phyloP scores from a whole-genome alignment of 768 basidiomycete genomes.

The Bullera alba region DNA sequence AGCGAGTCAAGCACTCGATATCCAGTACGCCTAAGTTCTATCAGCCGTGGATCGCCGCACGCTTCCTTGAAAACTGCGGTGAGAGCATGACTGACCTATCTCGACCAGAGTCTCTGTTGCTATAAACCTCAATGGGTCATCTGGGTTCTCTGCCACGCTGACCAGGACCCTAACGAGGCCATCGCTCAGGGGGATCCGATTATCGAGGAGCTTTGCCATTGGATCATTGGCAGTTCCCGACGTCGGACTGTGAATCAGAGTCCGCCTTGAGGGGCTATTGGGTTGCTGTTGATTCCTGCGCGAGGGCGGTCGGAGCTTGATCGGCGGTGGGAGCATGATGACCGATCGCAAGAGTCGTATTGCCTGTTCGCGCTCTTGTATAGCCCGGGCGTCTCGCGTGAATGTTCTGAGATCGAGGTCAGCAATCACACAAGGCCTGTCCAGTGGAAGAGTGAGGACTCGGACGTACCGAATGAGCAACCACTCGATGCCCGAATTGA shows the following conservation, averaged over 20 bases:
- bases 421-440: constrained; percentile 5
- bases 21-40: constrained; percentile 68
- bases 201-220: constrained; percentile 7
- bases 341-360: constrained; percentile 80
- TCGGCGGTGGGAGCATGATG: constrained; percentile 57
- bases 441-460: neutral
- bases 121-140: constrained; percentile 77
- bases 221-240: neutral
- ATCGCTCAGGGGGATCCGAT: constrained; percentile 29
- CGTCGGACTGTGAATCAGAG: neutral
- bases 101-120: constrained; percentile 83
- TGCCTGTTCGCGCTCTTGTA: constrained; percentile 78
- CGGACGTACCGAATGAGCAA: constrained; percentile 71
- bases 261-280: neutral
- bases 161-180: constrained; percentile 68
- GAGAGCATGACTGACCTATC: constrained; percentile 59
- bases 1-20: constrained; percentile 67
- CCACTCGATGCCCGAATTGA: constrained; percentile 69
- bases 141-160: constrained; percentile 83
- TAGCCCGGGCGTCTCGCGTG: constrained; percentile 67
- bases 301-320: constrained; percentile 1
- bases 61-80: neutral
- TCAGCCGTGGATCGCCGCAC: constrained; percentile 2
- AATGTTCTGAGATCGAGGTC: constrained; percentile 56
- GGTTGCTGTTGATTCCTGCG: constrained; percentile 50